Evolutionary conservation across 2,329 filamentous ascomycete genomes (phyloP).

Genomic region (Microdochium nivale): DNA sequence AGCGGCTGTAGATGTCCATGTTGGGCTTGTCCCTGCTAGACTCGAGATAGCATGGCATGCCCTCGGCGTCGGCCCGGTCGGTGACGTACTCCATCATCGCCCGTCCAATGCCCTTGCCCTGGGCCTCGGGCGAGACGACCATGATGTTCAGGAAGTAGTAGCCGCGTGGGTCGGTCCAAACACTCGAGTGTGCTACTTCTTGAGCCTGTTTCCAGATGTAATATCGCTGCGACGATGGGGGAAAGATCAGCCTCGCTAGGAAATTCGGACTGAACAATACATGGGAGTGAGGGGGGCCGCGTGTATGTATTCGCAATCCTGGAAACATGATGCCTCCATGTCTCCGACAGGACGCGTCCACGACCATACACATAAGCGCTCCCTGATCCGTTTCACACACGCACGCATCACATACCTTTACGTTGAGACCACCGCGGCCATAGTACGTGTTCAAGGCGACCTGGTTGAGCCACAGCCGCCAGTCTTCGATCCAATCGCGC

Average conservation of each 20-base stretch:
- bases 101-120: conserved; percentile 59
- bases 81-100: conserved; percentile 56
- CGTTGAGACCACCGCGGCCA: conserved; percentile 59
- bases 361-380: too few species aligned
- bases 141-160: conserved; percentile 76
- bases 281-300: too few species aligned
- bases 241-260: conserved; percentile 17
- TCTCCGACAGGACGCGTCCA: too few species aligned
- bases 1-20: conserved; percentile 58
- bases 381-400: conserved; percentile 1
- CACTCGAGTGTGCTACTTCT: conserved; percentile 45
- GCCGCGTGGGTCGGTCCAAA: conserved; percentile 58
- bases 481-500: conserved; percentile 53
- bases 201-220: conserved; percentile 66
- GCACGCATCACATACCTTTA: conserved; percentile 31
- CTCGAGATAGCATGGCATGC: conserved; percentile 60
- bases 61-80: conserved; percentile 53
- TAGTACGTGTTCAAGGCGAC: conserved; percentile 59
- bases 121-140: conserved; percentile 55
- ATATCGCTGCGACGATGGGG: conserved; percentile 40
- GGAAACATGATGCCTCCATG: too few species aligned
- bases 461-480: conserved; percentile 59
- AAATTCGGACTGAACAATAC: too few species aligned
- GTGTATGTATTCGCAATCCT: too few species aligned
- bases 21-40: conserved; percentile 61